phyloP scores from a whole-genome alignment of 768 basidiomycete species.

The Rhizopogon vesiculosus region DNA sequence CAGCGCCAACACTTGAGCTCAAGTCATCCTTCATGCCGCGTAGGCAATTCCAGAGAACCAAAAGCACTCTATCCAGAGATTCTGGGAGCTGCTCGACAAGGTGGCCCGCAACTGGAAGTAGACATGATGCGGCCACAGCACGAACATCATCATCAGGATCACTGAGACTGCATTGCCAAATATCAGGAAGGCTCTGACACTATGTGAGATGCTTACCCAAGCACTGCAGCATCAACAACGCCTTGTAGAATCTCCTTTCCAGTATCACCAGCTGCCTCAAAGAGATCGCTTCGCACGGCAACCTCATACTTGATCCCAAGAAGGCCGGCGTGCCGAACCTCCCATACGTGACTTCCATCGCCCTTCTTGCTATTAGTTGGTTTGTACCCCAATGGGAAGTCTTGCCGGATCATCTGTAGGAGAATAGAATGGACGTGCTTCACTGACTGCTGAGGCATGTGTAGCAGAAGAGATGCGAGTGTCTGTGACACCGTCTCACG shows the following conservation, averaged over 20 bases:
- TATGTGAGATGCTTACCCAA: slow-evolving; percentile 58
- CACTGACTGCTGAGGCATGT: slow-evolving; percentile 82
- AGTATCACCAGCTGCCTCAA: slow-evolving; percentile 37
- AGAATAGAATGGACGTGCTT: slow-evolving; percentile 78
- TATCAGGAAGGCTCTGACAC: slow-evolving; percentile 3
- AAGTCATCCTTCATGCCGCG: slow-evolving; percentile 94
- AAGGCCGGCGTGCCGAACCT: slow-evolving; percentile 95
- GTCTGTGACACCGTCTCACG: slow-evolving; percentile 96
- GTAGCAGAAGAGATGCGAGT: slow-evolving; percentile 80
- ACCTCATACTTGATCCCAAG: slow-evolving; percentile 98
- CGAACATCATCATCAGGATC: slow-evolving; percentile 96
- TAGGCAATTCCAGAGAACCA: slow-evolving; percentile 88
- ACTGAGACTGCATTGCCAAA: slow-evolving; percentile 52
- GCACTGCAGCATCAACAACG: slow-evolving; percentile 85
- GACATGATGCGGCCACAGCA: slow-evolving; percentile 88
- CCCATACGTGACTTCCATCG: slow-evolving; percentile 74
- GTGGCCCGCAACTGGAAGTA: slow-evolving; percentile 81
- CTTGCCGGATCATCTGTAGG: slow-evolving; percentile 91
- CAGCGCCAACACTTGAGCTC: slow-evolving; percentile 92
- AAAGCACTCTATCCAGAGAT: slow-evolving; percentile 66
- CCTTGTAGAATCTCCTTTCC: slow-evolving; percentile 64
- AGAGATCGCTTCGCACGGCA: slow-evolving; percentile 84
- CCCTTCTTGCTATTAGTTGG: slow-evolving; percentile 27
- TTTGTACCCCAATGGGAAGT: slow-evolving; percentile 49
- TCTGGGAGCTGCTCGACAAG: slow-evolving; percentile 74